A percentile compares a stretch with the other conserved stretches of the same genome.
These are phyloP conservation scores for thale cress (Arabidopsis thaliana) DNA, from an alignment of 345 rosid species.

Conservation along the genomic window TAIR10.1 NC_003070.9:5822001-5822500, in stretches of 20 bases:
- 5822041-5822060: not conserved
- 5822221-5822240: slow-evolving; percentile 19
- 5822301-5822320: not conserved
- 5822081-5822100: slow-evolving; percentile 30
- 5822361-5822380: too few relatives aligned
- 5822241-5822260: not conserved
- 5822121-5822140: slow-evolving; percentile 15
- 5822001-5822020: slow-evolving; percentile 24
- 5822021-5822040: not conserved
- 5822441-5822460: not conserved
- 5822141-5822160: slow-evolving; percentile 29
- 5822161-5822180: slow-evolving; percentile 32
- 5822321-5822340: not conserved
- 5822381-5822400: slow-evolving; percentile 1
- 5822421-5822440: slow-evolving; percentile 13
- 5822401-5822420: slow-evolving; percentile 24
- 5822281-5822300: not conserved
- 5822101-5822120: slow-evolving; percentile 24
- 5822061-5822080: not conserved
- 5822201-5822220: slow-evolving; percentile 38
- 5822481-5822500: slow-evolving; percentile 30
- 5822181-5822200: slow-evolving; percentile 44
- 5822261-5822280: slow-evolving; percentile 6
- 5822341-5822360: not conserved
- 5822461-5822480: not conserved